These are phyloP conservation scores for Tothia fuscella DNA, from an alignment of 2,329 filamentous ascomycete genomes.

Conservation along the genomic window DNA sequence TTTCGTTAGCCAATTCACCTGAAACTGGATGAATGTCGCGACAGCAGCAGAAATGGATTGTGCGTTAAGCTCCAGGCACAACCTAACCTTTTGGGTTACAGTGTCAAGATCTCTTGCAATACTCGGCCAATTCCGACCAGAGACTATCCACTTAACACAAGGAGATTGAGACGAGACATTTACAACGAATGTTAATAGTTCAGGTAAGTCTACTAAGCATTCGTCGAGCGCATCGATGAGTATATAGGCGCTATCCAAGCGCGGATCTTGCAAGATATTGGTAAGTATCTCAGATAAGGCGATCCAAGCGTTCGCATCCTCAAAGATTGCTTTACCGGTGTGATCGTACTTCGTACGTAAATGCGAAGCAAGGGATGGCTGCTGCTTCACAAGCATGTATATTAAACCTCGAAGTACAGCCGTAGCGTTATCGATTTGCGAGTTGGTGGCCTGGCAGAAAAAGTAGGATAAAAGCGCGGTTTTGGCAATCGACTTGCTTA, in stretches of 20 bases:
- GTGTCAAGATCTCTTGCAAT: constrained; percentile 25
- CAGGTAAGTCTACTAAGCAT: constrained; percentile 19
- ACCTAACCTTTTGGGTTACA: constrained; percentile 14
- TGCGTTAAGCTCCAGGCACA: constrained; percentile 26
- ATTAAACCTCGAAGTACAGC: not conserved
- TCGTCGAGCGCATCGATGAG: constrained; percentile 39
- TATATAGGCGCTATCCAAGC: constrained; percentile 20
- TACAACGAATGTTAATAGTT: constrained; percentile 10
- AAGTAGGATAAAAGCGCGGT: constrained; percentile 21
- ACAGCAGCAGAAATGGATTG: constrained; percentile 24
- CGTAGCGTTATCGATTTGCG: constrained; percentile 22
- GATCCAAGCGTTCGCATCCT: constrained; percentile 27
- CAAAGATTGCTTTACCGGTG: constrained; percentile 26
- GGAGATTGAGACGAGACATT: constrained; percentile 1
- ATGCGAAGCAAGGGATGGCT: constrained; percentile 23
- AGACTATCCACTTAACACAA: constrained; percentile 25
- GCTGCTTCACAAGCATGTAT: constrained; percentile 21
- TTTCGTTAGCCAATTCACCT: constrained; percentile 20
- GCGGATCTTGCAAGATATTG: constrained; percentile 27
- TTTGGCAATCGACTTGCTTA: constrained; percentile 15
- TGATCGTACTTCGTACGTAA: constrained; percentile 24
- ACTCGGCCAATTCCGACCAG: constrained; percentile 30
- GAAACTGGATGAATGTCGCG: constrained; percentile 24
- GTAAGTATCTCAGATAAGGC: constrained; percentile 27
- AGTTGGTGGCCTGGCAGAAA: constrained; percentile 33